Percentiles rank a stretch among this genome's conserved stretches.
Conservation (phyloP, 805 yeast genomes). For the Zygoascus bituminiphila region DNA sequence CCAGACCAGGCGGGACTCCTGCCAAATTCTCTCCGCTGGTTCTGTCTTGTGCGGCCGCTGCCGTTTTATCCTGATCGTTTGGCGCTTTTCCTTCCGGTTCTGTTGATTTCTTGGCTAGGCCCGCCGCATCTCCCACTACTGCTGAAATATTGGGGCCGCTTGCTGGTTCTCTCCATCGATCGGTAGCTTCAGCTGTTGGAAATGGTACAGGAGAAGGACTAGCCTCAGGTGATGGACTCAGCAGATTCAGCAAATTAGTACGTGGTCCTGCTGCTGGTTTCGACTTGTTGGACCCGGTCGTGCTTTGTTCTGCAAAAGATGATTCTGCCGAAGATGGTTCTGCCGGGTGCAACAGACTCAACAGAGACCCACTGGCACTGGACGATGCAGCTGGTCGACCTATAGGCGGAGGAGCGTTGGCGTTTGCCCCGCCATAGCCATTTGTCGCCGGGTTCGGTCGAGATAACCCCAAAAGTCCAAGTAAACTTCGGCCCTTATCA, state of each 20-base stretch:
- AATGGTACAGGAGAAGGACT: not conserved
- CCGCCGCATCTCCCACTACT: not conserved
- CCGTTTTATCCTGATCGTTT: not conserved
- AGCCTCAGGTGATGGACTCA: not conserved
- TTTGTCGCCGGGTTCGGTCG: not conserved
- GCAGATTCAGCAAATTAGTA: not conserved
- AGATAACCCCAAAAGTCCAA: not conserved
- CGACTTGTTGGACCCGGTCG: not conserved
- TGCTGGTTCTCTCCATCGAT: not conserved
- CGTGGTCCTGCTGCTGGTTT: not conserved
- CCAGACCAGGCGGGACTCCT: not conserved
- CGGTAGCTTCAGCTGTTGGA: not conserved
- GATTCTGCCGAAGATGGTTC: not conserved
- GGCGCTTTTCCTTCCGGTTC: too few species aligned
- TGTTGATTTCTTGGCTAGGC: not conserved
- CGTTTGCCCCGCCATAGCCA: not conserved
- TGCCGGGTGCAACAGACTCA: slow-evolving; percentile 3
- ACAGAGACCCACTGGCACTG: not conserved
- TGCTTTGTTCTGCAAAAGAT: not conserved
- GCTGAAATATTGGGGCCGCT: not conserved
- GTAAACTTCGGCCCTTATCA: too few species aligned
- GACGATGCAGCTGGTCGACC: not conserved
- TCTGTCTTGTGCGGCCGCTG: not conserved
- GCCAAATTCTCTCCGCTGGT: not conserved
- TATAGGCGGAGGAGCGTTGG: not conserved